Conservation (phyloP, 768 basidiomycete species). For the Suillus brevipes region DNA sequence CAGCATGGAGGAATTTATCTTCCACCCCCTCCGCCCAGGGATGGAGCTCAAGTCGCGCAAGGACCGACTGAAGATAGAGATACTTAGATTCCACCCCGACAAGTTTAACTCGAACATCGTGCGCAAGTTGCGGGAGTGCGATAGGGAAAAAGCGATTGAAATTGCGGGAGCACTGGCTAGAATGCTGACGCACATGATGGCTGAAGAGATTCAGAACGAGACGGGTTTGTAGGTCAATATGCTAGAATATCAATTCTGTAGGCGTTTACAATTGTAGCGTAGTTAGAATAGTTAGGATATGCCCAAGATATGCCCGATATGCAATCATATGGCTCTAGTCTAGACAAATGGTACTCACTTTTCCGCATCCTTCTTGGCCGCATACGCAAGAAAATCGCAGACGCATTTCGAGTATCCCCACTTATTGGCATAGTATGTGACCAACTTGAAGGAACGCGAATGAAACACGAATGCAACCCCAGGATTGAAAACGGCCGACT, state of each 20-base stretch:
- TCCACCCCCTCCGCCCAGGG: slow-evolving; percentile 34
- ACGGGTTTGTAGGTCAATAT: background rate
- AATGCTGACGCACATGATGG: slow-evolving; percentile 40
- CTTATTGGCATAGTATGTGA: slow-evolving; percentile 89
- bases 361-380: too few relatives aligned
- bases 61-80: slow-evolving; percentile 43
- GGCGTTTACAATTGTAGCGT: background rate
- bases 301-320: background rate
- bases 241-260: background rate
- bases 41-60: slow-evolving; percentile 32
- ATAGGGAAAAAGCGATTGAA: slow-evolving; percentile 35
- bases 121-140: slow-evolving; percentile 32
- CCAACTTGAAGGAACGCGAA: slow-evolving; percentile 89
- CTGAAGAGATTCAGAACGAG: slow-evolving; percentile 11
- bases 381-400: too few relatives aligned
- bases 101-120: slow-evolving; percentile 44
- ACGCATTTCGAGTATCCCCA: slow-evolving; percentile 88
- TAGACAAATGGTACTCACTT: too few relatives aligned
- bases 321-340: background rate
- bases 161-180: slow-evolving; percentile 42
- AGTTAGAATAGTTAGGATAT: background rate
- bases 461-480: slow-evolving; percentile 85
- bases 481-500: slow-evolving; percentile 88
- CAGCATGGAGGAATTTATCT: slow-evolving; percentile 40
- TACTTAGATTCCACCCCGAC: slow-evolving; percentile 58